Evolutionary conservation across 257 asterid species (phyloP).

Genomic region (Salvia splendens): DNA sequence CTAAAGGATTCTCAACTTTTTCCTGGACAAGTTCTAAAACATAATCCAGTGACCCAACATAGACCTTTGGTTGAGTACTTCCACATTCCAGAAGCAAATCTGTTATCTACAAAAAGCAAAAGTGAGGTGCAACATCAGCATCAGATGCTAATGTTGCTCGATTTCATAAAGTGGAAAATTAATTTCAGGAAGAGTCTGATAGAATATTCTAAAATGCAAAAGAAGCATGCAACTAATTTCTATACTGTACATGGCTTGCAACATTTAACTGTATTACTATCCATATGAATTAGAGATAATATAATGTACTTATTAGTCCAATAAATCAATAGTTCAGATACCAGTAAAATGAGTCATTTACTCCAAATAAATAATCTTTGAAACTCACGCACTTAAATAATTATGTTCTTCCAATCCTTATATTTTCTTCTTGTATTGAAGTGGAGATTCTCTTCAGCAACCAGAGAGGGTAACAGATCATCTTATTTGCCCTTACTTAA

Average conservation of each 20-base stretch:
- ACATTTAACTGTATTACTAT: not conserved
- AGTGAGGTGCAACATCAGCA: constrained; percentile 43
- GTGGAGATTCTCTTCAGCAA: constrained; percentile 4
- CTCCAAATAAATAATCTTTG: not conserved
- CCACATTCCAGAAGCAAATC: constrained; percentile 83
- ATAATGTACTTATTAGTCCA: not conserved
- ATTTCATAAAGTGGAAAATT: not conserved
- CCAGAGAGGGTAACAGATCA: not conserved
- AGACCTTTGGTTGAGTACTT: constrained; percentile 56
- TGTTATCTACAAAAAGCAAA: constrained; percentile 56
- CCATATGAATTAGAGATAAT: constrained; percentile 5
- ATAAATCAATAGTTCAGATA: not conserved
- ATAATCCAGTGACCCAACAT: constrained; percentile 60
- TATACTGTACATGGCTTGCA: not conserved
- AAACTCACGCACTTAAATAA: not conserved
- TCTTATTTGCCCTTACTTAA: not conserved
- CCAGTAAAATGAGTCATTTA: not conserved
- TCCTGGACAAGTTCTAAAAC: constrained; percentile 76
- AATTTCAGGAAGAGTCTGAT: not conserved
- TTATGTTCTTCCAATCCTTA: constrained; percentile 4
- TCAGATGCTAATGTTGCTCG: constrained; percentile 35
- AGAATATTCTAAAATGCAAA: not conserved
- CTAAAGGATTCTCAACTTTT: constrained; percentile 83
- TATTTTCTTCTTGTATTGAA: constrained; percentile 12
- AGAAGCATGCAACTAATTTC: not conserved